These are phyloP conservation scores for Penicillium coffeae DNA, from an alignment of 495 filamentous ascomycete genomes.

Conservation along the genomic window DNA sequence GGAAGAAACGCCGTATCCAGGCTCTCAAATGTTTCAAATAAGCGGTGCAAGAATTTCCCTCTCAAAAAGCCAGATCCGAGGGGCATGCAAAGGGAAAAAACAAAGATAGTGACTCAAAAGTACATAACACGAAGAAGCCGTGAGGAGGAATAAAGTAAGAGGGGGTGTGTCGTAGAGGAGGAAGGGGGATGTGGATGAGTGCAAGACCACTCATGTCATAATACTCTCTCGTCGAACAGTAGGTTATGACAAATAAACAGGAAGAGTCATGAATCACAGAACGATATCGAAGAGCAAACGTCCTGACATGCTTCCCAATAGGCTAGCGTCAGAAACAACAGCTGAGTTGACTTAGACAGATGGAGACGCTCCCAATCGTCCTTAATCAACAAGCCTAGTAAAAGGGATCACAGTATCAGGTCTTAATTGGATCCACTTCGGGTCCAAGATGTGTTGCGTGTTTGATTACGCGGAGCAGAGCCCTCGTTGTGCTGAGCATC, in stretches of 20 bases:
- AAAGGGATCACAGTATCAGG: too few species aligned
- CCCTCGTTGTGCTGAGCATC: conserved; percentile 24
- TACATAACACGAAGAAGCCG: conserved; percentile 18
- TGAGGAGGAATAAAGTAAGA: conserved; percentile 3
- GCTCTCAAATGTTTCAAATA: not conserved
- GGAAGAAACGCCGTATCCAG: not conserved
- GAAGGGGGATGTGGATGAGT: not conserved
- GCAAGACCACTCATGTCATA: not conserved
- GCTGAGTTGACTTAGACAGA: not conserved
- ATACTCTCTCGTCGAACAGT: not conserved
- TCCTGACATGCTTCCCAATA: not conserved
- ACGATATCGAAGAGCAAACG: not conserved
- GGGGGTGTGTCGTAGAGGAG: conserved; percentile 4
- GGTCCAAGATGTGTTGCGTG: conserved; percentile 29
- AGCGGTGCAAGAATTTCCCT: not conserved
- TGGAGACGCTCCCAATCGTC: too few species aligned
- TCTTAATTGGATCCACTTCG: conserved; percentile 21
- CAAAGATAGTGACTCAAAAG: conserved; percentile 4
- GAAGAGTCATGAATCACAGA: not conserved
- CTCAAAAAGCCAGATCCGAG: conserved; percentile 2
- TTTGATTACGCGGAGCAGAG: conserved; percentile 28
- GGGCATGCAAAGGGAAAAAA: conserved; percentile 1
- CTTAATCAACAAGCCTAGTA: too few species aligned
- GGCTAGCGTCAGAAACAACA: not conserved
- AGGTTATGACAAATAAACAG: not conserved